Evolutionary conservation across 306 rosid genomes (phyloP).

Genomic region (Datisca glomerata): DNA sequence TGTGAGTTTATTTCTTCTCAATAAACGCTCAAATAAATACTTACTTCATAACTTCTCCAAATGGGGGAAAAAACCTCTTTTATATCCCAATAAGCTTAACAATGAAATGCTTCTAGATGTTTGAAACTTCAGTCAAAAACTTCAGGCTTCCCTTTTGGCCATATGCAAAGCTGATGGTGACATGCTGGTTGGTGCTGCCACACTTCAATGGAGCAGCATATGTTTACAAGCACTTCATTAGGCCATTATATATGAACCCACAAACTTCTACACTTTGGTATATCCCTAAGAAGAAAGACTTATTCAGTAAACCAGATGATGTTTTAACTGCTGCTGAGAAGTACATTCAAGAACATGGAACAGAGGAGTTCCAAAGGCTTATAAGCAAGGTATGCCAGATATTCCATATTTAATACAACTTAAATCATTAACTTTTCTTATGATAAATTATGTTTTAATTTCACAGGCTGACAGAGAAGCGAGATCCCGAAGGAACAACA

Average conservation of each 20-base stretch:
- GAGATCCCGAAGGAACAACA: conserved; percentile 45
- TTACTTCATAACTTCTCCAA: too few species aligned
- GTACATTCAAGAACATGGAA: conserved; percentile 64
- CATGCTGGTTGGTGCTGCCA: conserved; percentile 90
- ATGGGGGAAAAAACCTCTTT: too few species aligned
- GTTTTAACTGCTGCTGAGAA: conserved; percentile 74
- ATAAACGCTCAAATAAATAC: too few species aligned
- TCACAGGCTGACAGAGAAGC: conserved; percentile 67
- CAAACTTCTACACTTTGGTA: conserved; percentile 54
- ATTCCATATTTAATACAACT: background rate
- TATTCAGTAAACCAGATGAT: conserved; percentile 55
- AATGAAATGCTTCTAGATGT: too few species aligned
- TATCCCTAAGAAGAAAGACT: conserved; percentile 51
- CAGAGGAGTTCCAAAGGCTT: conserved; percentile 74
- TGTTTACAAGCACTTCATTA: conserved; percentile 59
- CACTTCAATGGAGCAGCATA: conserved; percentile 87
- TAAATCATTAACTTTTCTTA: background rate
- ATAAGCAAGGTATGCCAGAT: conserved; percentile 44
- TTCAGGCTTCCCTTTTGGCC: conserved; percentile 78
- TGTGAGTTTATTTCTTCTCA: conserved; percentile 23
- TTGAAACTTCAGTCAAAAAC: background rate
- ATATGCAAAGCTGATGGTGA: conserved; percentile 61
- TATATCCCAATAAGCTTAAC: too few species aligned
- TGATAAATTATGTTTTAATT: background rate
- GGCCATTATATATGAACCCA: conserved; percentile 81